phyloP scores from a whole-genome alignment of 2,329 filamentous ascomycete genomes.

The Botryotinia globosa region DNA sequence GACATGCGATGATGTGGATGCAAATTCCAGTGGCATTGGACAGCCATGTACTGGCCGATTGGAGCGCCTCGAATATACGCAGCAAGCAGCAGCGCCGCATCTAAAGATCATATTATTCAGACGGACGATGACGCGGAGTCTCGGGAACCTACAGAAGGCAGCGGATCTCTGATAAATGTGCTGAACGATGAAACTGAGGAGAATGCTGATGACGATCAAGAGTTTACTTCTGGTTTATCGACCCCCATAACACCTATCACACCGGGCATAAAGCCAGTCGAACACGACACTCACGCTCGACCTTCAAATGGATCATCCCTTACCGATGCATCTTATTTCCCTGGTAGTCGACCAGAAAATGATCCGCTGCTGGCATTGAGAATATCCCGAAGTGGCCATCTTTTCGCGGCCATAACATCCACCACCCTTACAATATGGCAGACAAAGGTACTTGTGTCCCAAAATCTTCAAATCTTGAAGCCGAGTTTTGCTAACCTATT shows the following conservation, averaged over 20 bases:
- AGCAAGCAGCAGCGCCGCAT: constrained; percentile 63
- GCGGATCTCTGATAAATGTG: constrained; percentile 36
- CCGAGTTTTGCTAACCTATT: constrained; percentile 17
- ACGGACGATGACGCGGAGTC: constrained; percentile 59
- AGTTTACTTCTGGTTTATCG: constrained; percentile 30
- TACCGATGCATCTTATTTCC: constrained; percentile 21
- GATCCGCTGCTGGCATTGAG: constrained; percentile 72
- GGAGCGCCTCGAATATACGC: constrained; percentile 81
- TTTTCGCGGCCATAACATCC: constrained; percentile 83
- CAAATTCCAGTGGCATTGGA: constrained; percentile 35
- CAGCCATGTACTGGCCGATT: constrained; percentile 86
- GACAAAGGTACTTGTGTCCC: constrained; percentile 64
- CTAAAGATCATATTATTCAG: constrained; percentile 49
- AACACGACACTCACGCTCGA: constrained; percentile 47
- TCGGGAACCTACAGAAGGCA: constrained; percentile 40
- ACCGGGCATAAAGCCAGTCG: constrained; percentile 57
- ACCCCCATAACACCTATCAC: constrained; percentile 56
- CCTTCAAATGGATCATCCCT: constrained; percentile 24
- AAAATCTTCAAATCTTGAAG: not conserved
- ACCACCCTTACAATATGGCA: constrained; percentile 95
- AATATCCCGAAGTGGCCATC: constrained; percentile 73
- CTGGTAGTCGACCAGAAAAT: constrained; percentile 39
- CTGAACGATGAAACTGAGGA: constrained; percentile 31
- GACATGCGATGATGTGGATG: constrained; percentile 39
- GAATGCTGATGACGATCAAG: constrained; percentile 32